phyloP scores from a whole-genome alignment of 768 basidiomycete species.

The Fibroporia radiculosa region DNA sequence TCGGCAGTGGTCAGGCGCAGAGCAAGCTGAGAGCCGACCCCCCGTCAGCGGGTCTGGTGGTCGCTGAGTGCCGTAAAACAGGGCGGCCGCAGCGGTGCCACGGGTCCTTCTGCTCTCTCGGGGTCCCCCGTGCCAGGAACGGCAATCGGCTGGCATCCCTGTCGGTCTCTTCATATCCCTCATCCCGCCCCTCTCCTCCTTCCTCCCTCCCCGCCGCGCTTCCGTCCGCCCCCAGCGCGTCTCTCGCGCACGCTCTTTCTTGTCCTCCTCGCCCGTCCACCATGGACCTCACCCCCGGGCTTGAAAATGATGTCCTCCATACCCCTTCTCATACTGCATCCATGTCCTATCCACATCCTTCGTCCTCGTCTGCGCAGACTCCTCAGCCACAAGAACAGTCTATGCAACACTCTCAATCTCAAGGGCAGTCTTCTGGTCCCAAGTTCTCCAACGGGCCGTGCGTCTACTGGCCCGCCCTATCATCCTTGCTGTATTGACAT shows the following conservation, averaged over 20 bases:
- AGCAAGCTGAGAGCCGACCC: too few relatives aligned
- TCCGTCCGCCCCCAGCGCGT: not conserved
- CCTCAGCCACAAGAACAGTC: slow-evolving; percentile 4
- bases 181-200: not conserved
- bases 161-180: not conserved
- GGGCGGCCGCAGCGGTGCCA: not conserved
- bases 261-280: not conserved
- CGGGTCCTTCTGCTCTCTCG: not conserved
- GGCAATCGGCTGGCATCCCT: not conserved
- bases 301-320: slow-evolving; percentile 3
- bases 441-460: slow-evolving; percentile 26
- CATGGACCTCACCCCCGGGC: slow-evolving; percentile 10
- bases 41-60: too few relatives aligned
- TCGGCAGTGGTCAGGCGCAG: too few relatives aligned
- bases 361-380: slow-evolving; percentile 9
- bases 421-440: slow-evolving; percentile 4
- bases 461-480: slow-evolving; percentile 11
- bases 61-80: too few relatives aligned
- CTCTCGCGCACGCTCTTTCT: not conserved
- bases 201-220: not conserved
- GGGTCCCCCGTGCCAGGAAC: too few relatives aligned
- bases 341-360: slow-evolving; percentile 7
- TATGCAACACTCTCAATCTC: not conserved
- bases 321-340: slow-evolving; percentile 5
- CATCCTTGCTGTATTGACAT: slow-evolving; percentile 6